A percentile compares a stretch with the other conserved stretches of the same genome.
Conservation (phyloP, 768 basidiomycete genomes). For the Tephrocybe sp. region DNA sequence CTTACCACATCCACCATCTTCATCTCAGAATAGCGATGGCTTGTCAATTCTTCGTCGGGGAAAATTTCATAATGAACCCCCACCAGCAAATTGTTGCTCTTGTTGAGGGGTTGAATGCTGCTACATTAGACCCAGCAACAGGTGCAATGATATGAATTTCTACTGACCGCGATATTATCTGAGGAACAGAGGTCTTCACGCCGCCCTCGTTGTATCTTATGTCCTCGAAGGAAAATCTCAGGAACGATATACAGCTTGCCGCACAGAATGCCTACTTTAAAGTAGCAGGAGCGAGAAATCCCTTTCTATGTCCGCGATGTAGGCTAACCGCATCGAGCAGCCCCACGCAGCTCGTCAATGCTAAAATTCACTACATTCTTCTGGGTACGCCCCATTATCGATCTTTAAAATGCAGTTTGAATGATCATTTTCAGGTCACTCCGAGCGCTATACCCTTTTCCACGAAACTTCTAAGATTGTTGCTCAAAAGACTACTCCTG, state of each 20-base stretch:
- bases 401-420: not conserved
- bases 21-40: conserved; percentile 45
- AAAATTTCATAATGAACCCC: conserved; percentile 99
- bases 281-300: conserved; percentile 89
- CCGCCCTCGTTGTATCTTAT: conserved; percentile 90
- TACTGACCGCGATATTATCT: conserved; percentile 17
- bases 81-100: conserved; percentile 65
- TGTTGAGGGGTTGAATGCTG: conserved; percentile 71
- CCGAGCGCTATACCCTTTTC: conserved; percentile 93
- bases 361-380: conserved; percentile 88
- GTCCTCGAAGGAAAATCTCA: conserved; percentile 58
- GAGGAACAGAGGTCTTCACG: conserved; percentile 87
- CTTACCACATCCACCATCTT: conserved; percentile 14
- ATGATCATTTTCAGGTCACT: conserved; percentile 66
- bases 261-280: conserved; percentile 94
- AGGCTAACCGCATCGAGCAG: conserved; percentile 38
- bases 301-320: not conserved
- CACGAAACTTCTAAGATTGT: conserved; percentile 82
- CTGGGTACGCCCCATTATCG: conserved; percentile 54
- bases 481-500: conserved; percentile 87
- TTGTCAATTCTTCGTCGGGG: conserved; percentile 92
- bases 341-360: conserved; percentile 81
- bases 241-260: conserved; percentile 72
- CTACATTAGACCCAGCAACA: conserved; percentile 71
- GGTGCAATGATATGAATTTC: conserved; percentile 58